These are phyloP conservation scores for Entomortierella parvispora DNA, from an alignment of 192 early-diverging fungal genomes.

Conservation along the genomic window DNA sequence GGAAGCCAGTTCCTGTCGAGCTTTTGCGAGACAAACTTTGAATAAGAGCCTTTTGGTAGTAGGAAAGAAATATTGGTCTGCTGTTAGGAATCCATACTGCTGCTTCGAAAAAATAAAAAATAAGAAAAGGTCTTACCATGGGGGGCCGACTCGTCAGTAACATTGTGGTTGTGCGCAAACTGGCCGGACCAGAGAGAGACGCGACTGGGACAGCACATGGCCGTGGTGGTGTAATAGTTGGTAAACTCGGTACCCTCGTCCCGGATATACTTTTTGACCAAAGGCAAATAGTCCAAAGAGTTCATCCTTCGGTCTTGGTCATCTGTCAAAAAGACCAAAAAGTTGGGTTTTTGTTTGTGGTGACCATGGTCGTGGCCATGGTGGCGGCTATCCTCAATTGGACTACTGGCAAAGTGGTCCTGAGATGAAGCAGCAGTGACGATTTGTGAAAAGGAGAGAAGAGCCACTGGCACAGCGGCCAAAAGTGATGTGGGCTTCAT, in stretches of 20 bases:
- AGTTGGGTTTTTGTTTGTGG: constrained; percentile 65
- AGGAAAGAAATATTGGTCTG: neutral
- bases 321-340: constrained; percentile 72
- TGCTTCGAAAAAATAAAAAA: neutral
- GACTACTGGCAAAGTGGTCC: constrained; percentile 3
- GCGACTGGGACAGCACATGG: constrained; percentile 73
- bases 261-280: constrained; percentile 68
- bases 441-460: constrained; percentile 38
- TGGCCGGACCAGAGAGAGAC: constrained; percentile 67
- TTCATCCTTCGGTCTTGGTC: constrained; percentile 69
- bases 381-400: neutral
- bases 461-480: constrained; percentile 10
- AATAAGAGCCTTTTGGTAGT: constrained; percentile 30
- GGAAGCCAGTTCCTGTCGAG: constrained; percentile 47
- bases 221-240: constrained; percentile 71
- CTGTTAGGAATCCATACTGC: neutral
- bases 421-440: neutral
- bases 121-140: constrained; percentile 26
- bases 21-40: constrained; percentile 44
- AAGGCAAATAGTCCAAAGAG: constrained; percentile 68
- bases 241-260: constrained; percentile 67
- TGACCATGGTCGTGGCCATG: constrained; percentile 1
- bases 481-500: constrained; percentile 28
- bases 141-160: constrained; percentile 43
- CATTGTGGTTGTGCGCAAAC: constrained; percentile 72